Base-by-base conservation (phyloP, 208 protist genomes). In the Acanthamoeba sp. region DNA sequence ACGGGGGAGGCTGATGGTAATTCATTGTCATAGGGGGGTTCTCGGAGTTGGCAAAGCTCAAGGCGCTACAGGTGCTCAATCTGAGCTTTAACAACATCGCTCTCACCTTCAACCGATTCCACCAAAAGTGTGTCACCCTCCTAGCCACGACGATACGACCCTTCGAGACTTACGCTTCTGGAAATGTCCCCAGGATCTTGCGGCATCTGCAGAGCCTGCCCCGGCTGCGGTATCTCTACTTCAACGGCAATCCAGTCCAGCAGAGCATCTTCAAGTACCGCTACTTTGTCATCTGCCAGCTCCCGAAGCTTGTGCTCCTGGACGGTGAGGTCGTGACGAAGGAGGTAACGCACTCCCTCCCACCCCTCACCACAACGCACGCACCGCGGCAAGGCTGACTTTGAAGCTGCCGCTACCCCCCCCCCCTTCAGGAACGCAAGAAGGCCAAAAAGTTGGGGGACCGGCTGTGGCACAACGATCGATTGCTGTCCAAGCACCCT, bases 251-350 rank as follows among this genome's bases (percentile, higher is more conserved):
- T 36, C 64, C 64, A 3, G 64, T 73, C 4, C 64, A 73, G 34
- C 27, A 29, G 29, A 73, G 29, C 27, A 38, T 73, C 64, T 73
- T 73, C 64, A 73, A 73, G 64, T 73, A 73, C 64, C 64, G 64
- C 64, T 36, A 22, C n/a, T 73, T 73, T 5, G 64, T 73, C 34
- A 38, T 73, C 34, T 36, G 2, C n/a, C 64, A 73, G 36, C 64
- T 73, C 4, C 64, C 64, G 7, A 73, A 36, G 27, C 64, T 73
- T 3, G 24, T 22, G 1, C 1, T 73, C 1, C 64, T 73, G 12
- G 64, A 73, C 34, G 64, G 64, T n/a, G 34, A 29, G 7, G 1
- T n/a, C 64, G n/a, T 73, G 12, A 73, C 64, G 12, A 73, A 73
- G 14, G 64, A 73, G 64, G 64, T 73, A 1, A 24, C 50, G 50